These are phyloP conservation scores for Aspergillus saccharolyticus DNA, from an alignment of 495 filamentous ascomycete species.

Conservation along the genomic window DNA sequence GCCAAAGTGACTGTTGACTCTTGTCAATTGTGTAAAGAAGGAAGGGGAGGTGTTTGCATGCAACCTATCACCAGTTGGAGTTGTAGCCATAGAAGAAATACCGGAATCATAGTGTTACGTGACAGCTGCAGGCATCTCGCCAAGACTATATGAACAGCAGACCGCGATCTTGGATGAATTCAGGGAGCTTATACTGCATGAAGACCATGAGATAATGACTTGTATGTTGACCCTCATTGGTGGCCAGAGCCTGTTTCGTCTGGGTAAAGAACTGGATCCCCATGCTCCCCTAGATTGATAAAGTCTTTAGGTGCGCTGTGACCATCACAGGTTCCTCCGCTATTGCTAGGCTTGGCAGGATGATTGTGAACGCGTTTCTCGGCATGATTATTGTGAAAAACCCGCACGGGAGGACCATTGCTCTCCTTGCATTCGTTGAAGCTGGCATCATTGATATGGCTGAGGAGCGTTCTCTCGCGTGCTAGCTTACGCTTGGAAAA, in stretches of 20 bases:
- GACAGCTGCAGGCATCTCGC: background rate
- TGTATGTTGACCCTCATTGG: constrained; percentile 9
- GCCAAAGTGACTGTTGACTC: too few species aligned
- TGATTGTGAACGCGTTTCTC: constrained; percentile 40
- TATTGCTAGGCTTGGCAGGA: constrained; percentile 23
- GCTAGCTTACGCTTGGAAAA: constrained; percentile 74
- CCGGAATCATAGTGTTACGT: background rate
- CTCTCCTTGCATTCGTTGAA: constrained; percentile 58
- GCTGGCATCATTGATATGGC: constrained; percentile 72
- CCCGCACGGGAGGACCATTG: constrained; percentile 58
- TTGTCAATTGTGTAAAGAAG: background rate
- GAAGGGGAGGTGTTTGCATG: background rate
- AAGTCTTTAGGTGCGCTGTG: constrained; percentile 69
- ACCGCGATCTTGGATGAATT: background rate
- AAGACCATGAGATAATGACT: background rate
- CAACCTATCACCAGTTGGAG: background rate
- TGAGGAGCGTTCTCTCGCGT: constrained; percentile 80
- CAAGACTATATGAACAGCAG: background rate
- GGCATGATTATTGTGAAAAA: constrained; percentile 70
- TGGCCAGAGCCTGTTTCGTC: constrained; percentile 52
- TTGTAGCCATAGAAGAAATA: background rate
- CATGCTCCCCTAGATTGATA: constrained; percentile 73
- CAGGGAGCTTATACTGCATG: background rate
- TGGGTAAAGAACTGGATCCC: constrained; percentile 70
- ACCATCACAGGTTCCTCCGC: constrained; percentile 58